Conservation (phyloP, 75 land plant species). For the Azolla pinnata region DNA sequence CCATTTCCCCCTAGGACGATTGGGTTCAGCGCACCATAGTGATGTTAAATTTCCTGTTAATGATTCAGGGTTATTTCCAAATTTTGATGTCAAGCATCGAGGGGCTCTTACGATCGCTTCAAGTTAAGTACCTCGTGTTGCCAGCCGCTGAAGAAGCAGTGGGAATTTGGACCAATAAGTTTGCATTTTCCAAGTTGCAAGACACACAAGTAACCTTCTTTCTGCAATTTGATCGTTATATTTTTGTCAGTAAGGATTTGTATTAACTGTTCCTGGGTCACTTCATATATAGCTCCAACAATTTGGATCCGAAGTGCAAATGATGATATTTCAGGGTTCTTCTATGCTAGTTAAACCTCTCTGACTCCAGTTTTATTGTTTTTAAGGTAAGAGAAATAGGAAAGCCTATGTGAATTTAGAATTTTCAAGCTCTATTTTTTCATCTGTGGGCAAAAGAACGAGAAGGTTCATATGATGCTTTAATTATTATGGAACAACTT, state of each 20-base stretch:
- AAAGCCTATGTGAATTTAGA: too few relatives aligned
- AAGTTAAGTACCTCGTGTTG: constrained; percentile 51
- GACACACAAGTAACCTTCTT: constrained; percentile 43
- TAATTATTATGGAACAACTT: too few relatives aligned
- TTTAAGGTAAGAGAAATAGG: too few relatives aligned
- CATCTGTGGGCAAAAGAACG: too few relatives aligned
- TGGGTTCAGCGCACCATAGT: too few relatives aligned
- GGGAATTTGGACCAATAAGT: constrained; percentile 76
- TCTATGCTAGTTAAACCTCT: constrained; percentile 48
- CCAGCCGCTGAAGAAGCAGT: constrained; percentile 80
- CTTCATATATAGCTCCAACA: constrained; percentile 1
- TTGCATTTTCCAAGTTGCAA: constrained; percentile 59
- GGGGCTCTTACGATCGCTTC: constrained; percentile 39
- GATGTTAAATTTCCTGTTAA: too few relatives aligned
- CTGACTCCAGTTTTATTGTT: too few relatives aligned
- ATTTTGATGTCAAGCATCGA: constrained; percentile 60
- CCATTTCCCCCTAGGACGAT: too few relatives aligned
- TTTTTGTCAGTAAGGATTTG: background rate
- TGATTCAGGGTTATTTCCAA: constrained; percentile 78
- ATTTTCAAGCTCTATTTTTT: too few relatives aligned
- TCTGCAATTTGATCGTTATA: too few relatives aligned
- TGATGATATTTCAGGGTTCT: constrained; percentile 64
- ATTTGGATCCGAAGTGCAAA: constrained; percentile 16
- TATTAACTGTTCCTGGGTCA: background rate
- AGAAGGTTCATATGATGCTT: too few relatives aligned